Percentiles rank a stretch among this genome's conserved stretches.
Conservation (phyloP, 345 rosid species). For the Rhizophora mangle region DNA sequence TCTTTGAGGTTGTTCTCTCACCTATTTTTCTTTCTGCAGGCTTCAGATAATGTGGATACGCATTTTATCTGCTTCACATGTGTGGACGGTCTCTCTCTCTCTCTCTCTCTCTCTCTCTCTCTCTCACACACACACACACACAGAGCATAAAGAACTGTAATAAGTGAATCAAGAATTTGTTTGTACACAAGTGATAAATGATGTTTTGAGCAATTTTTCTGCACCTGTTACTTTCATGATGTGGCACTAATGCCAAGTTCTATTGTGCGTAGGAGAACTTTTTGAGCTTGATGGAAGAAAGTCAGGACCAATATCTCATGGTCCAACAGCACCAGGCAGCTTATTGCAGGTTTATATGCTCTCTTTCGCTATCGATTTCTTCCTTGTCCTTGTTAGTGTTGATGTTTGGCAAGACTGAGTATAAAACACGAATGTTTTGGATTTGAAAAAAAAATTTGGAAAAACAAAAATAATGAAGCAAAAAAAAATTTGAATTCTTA, state of each 20-base stretch:
- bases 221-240: neutral
- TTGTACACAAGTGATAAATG: neutral
- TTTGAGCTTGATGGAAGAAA: constrained; percentile 95
- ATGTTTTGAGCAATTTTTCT: neutral
- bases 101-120: neutral
- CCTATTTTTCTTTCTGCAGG: constrained; percentile 38
- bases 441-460: too few relatives aligned
- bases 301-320: constrained; percentile 71
- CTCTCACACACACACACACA: too few relatives aligned
- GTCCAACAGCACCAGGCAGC: constrained; percentile 62
- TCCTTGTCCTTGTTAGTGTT: neutral
- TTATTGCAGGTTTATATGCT: constrained; percentile 53
- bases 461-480: too few relatives aligned
- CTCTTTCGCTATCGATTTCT: neutral
- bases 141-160: neutral
- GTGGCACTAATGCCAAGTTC: neutral
- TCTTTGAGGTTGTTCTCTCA: neutral
- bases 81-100: constrained; percentile 48
- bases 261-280: constrained; percentile 53
- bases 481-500: too few relatives aligned
- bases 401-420: neutral
- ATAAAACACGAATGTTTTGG: too few relatives aligned
- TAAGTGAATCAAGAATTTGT: neutral
- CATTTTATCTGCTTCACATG: constrained; percentile 88
- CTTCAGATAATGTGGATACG: constrained; percentile 55